Evolutionary conservation across 768 basidiomycete species (phyloP), one percentile per base, ranked within the genome.

Genomic region (Calvatia gigantea): DNA sequence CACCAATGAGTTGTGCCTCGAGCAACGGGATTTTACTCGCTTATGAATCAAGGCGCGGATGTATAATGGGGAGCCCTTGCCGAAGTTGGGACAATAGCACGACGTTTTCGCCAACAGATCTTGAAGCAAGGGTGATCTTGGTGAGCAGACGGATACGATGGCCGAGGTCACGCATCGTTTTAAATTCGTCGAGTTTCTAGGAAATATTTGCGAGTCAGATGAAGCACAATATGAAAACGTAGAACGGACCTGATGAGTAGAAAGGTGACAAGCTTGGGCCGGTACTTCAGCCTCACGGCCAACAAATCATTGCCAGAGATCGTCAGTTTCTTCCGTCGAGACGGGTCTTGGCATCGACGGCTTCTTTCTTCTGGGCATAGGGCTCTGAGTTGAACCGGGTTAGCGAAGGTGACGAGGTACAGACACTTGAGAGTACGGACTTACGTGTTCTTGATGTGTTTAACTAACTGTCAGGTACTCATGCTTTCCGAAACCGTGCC

Each of bases 261-360:
- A 80, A 31, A 84, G 67, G 39, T 81, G 70, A 54, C 82, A 72
- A 54, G 73, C 69, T 35, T 73, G 69, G 25, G 75, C 73, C 50
- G 75, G 73, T 14, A 82, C 85, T 49, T 86, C 86, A 7, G 82
- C 79, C 66, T 90, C 87, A 37, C 84, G 75, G 58, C 90, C 89
- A 12, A 77, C 71, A 38, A 95, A 75, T 38, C 91, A 81, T 2
- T 68, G 73, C 74, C 86, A 89, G 51, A 99, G 83, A 38, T 90
- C 88, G 46, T 95, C 94, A 51, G 98, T 96, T 72, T 98, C 94
- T 63, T 89, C 91, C 62, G 73, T 96, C 92, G 59, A 99, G 90
- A 37, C 97, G 78, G 0, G 94, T 94, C 58, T 94, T 91, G 0
- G 92, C 93, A 62, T 97, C 93, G 3, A 97, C 84, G 9, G 97